These are phyloP conservation scores for Ceratocystis albifundus DNA, from an alignment of 2,329 filamentous ascomycete genomes.

Conservation along the genomic window DNA sequence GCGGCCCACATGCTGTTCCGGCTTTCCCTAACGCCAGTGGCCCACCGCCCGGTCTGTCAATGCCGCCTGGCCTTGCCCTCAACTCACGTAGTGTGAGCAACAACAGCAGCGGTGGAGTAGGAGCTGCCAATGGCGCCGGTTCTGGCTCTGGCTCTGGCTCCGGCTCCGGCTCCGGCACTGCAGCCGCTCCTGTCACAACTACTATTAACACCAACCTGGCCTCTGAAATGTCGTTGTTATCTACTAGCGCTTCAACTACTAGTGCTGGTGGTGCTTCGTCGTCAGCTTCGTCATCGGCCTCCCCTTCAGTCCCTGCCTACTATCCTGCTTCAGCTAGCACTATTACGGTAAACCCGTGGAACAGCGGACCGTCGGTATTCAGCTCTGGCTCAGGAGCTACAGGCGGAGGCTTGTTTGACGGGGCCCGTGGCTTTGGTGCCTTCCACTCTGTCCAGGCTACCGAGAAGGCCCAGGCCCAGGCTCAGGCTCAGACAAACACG, in stretches of 20 bases:
- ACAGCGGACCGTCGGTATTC: slow-evolving; percentile 11
- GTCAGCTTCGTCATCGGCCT: slow-evolving; percentile 11
- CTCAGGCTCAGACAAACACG: not conserved
- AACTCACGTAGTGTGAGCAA: slow-evolving; percentile 23
- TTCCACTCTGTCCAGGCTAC: not conserved
- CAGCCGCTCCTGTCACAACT: slow-evolving; percentile 23
- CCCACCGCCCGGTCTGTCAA: slow-evolving; percentile 69
- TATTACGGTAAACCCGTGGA: slow-evolving; percentile 20
- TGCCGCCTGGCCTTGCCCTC: slow-evolving; percentile 55
- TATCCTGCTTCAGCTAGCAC: slow-evolving; percentile 18
- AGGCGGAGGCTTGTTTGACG: slow-evolving; percentile 8
- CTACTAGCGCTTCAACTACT: slow-evolving; percentile 23
- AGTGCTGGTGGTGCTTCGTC: not conserved
- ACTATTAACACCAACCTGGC: slow-evolving; percentile 24
- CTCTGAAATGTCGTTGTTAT: slow-evolving; percentile 24
- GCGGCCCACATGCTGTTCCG: slow-evolving; percentile 43
- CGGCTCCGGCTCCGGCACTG: slow-evolving; percentile 4
- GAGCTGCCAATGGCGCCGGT: not conserved
- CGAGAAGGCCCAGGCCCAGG: not conserved
- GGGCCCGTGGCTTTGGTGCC: not conserved
- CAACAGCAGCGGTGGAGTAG: not conserved
- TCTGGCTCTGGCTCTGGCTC: slow-evolving; percentile 3
- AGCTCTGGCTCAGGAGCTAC: not conserved
- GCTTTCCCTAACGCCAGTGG: slow-evolving; percentile 58
- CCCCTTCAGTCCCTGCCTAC: slow-evolving; percentile 16